These are phyloP conservation scores for Russula brevipes DNA, from an alignment of 768 basidiomycete genomes.

Conservation along the genomic window DNA sequence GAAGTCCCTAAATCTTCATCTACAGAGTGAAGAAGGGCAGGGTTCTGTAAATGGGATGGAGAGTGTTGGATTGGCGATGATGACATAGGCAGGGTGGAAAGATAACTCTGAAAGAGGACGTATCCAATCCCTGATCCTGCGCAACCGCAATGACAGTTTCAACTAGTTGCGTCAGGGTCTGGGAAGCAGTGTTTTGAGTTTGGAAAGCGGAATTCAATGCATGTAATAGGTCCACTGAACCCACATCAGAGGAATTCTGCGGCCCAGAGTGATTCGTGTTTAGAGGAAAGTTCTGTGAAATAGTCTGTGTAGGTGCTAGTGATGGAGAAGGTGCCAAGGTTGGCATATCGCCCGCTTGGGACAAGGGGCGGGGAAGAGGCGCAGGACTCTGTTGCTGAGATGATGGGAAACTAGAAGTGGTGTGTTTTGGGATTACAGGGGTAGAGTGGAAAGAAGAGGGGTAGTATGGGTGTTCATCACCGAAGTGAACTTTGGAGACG, in stretches of 20 bases:
- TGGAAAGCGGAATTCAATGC: slow-evolving; percentile 15
- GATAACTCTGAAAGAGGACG: slow-evolving; percentile 18
- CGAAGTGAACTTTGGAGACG: neutral
- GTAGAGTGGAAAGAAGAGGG: neutral
- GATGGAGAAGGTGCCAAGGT: neutral
- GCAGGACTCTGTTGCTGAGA: slow-evolving; percentile 8
- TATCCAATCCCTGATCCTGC: slow-evolving; percentile 19
- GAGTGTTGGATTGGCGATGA: neutral
- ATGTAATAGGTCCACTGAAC: slow-evolving; percentile 6
- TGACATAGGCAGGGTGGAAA: slow-evolving; percentile 14
- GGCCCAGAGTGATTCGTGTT: neutral
- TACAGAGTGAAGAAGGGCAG: neutral
- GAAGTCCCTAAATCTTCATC: neutral
- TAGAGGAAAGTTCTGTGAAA: neutral
- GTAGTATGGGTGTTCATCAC: neutral
- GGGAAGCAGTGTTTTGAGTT: slow-evolving; percentile 11
- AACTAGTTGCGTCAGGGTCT: slow-evolving; percentile 17
- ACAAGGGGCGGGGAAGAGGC: neutral
- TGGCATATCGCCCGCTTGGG: neutral
- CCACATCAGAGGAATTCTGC: neutral
- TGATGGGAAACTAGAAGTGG: neutral
- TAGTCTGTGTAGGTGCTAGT: neutral
- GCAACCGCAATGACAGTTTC: slow-evolving; percentile 24
- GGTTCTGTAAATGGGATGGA: neutral
- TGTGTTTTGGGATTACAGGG: neutral